Evolutionary conservation across 129 eudicot genomes (phyloP).

Genomic region (Centrapalus pauciflorus): DNA sequence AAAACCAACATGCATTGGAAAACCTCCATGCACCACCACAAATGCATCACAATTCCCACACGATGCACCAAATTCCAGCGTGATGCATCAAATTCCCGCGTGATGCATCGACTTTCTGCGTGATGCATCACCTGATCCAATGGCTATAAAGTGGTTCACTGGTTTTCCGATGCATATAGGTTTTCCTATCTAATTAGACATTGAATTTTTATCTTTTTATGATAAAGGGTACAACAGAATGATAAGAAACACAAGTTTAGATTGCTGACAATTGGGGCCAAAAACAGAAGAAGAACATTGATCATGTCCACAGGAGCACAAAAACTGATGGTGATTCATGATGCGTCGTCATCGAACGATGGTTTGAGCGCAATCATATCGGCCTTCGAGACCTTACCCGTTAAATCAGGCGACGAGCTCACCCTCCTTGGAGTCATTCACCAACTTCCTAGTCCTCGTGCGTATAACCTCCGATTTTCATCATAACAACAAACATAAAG

Average conservation of each 20-base stretch:
- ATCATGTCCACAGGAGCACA: slow-evolving; percentile 30
- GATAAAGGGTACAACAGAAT: too few relatives aligned
- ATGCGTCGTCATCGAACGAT: slow-evolving; percentile 46
- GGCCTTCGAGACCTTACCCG: slow-evolving; percentile 26
- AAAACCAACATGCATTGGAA: too few relatives aligned
- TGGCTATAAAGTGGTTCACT: too few relatives aligned
- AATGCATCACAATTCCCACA: too few relatives aligned
- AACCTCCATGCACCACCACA: too few relatives aligned
- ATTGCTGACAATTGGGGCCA: not conserved
- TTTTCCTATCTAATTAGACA: too few relatives aligned
- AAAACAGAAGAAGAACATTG: slow-evolving; percentile 21
- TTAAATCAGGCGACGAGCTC: slow-evolving; percentile 51
- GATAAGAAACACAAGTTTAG: not conserved
- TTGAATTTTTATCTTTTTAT: too few relatives aligned
- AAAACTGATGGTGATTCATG: slow-evolving; percentile 49
- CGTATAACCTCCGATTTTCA: slow-evolving; percentile 32
- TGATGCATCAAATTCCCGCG: too few relatives aligned
- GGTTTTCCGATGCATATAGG: too few relatives aligned
- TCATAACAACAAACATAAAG: slow-evolving; percentile 4
- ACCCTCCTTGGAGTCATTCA: slow-evolving; percentile 54
- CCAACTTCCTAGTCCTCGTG: slow-evolving; percentile 43
- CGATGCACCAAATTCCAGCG: too few relatives aligned
- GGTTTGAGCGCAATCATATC: slow-evolving; percentile 44
- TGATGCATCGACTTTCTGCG: too few relatives aligned
- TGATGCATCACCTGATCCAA: too few relatives aligned